Evolutionary conservation across 495 filamentous ascomycete species (phyloP), one percentile per base, ranked within the genome.

Genomic region (Podospora anserina): DNA sequence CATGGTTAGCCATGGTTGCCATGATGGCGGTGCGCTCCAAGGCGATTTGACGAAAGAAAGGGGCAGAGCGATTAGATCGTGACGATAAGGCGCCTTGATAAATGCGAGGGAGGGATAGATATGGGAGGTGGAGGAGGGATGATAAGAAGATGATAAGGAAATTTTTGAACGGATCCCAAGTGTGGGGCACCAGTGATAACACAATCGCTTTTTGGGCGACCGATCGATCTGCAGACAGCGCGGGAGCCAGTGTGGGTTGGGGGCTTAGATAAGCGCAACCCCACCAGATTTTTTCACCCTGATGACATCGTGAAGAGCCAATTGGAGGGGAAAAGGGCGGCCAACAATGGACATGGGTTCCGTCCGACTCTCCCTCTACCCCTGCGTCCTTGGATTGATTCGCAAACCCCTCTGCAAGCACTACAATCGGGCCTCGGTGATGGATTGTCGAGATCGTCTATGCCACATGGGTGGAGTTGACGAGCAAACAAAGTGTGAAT

Each of bases 1-100:
- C 78, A 70, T 76, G 74, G 76, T 82, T 83, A 82, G 82, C 80
- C 68, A 77, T 77, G 64, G 77, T 79, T 63, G 76, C 78, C 77
- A 80, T 80, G 67, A 44, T 73, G 66, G 27, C 18, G 63, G 49
- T 49, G 39, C 39, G 7, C 39, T 49, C 39, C 39, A 20, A 20
- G 63, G 61, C 57, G 55, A 66, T 63, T 64, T 39, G 44, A 70
- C 26, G 68, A 20, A 49, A 66, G 44, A 67, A 65, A 57, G 70
- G 63, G 23, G 44, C 30, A 62, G 72, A 72, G 72, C 69, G 75
- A 76, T 77, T 76, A 72, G 75, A 77, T 66, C 57, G 66, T 63
- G 30, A 71, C 71, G 75, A 77, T 77, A 77, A 77, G 69, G 56
- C 0, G 13, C 7, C 30, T 64, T 71, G 61, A 63, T 63, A 63